A percentile compares a stretch with the other conserved stretches of the same genome.
phyloP scores from a whole-genome alignment of 352 stramenopile species.

The Aphanomyces stellatus region DNA sequence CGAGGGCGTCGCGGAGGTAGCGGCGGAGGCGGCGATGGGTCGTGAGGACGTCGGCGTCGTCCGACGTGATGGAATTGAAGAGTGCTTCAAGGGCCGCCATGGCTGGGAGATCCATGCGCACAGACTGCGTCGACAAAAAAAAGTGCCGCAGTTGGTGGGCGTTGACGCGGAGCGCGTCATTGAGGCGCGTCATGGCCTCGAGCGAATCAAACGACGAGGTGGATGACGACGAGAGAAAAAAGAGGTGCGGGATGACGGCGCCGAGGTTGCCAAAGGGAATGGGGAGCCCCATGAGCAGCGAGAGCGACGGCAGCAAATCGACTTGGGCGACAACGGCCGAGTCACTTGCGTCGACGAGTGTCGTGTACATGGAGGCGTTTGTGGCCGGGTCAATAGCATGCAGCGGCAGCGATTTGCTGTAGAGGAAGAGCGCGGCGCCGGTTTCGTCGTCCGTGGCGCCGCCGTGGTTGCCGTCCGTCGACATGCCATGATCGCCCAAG shows the following conservation, averaged over 20 bases:
- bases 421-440: slow-evolving; percentile 92
- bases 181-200: slow-evolving; percentile 37
- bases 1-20: slow-evolving; percentile 58
- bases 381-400: not conserved
- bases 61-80: slow-evolving; percentile 30
- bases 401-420: slow-evolving; percentile 38
- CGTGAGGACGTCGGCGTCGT: not conserved
- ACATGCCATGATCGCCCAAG: slow-evolving; percentile 99
- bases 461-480: slow-evolving; percentile 96
- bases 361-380: not conserved
- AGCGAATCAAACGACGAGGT: not conserved
- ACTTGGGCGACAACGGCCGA: slow-evolving; percentile 91
- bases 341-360: slow-evolving; percentile 10
- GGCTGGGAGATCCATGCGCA: slow-evolving; percentile 18
- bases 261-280: slow-evolving; percentile 96
- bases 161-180: slow-evolving; percentile 69
- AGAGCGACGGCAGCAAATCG: slow-evolving; percentile 94
- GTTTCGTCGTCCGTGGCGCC: slow-evolving; percentile 93
- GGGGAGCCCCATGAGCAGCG: slow-evolving; percentile 88
- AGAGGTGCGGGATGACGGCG: slow-evolving; percentile 86
- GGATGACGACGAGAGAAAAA: slow-evolving; percentile 35
- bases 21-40: slow-evolving; percentile 27
- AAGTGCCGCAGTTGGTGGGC: slow-evolving; percentile 78
- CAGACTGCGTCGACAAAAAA: slow-evolving; percentile 28
- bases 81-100: slow-evolving; percentile 36